phyloP scores from a whole-genome alignment of 352 stramenopile species.

The Globisporangium paddicum region DNA sequence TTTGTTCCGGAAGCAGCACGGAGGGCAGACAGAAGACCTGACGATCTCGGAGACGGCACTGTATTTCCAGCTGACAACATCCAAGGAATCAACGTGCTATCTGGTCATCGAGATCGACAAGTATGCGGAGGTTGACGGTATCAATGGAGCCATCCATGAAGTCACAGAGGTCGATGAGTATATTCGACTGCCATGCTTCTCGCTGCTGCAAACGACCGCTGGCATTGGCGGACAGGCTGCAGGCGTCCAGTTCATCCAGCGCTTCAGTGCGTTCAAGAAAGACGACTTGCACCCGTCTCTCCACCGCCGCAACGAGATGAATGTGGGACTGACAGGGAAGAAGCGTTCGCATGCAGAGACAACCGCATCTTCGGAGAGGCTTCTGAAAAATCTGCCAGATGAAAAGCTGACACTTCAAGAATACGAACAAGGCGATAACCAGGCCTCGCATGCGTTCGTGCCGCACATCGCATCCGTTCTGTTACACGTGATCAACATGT shows the following conservation, averaged over 20 bases:
- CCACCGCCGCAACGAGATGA: conserved; percentile 42
- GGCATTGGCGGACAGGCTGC: conserved; percentile 49
- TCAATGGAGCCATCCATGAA: conserved; percentile 49
- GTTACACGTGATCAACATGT: conserved; percentile 82
- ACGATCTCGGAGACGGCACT: conserved; percentile 79
- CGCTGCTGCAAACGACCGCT: conserved; percentile 66
- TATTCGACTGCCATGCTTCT: conserved; percentile 76
- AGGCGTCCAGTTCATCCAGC: conserved; percentile 83
- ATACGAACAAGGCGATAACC: conserved; percentile 9
- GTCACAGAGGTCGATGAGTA: conserved; percentile 52
- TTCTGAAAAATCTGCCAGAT: conserved; percentile 27
- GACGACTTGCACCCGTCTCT: conserved; percentile 62
- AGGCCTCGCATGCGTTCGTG: conserved; percentile 28
- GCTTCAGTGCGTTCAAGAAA: conserved; percentile 77
- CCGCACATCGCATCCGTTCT: conserved; percentile 73
- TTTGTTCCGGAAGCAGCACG: conserved; percentile 76
- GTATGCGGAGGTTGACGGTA: conserved; percentile 65
- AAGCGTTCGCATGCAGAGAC: conserved; percentile 36
- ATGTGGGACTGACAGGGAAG: conserved; percentile 8
- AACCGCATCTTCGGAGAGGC: conserved; percentile 18
- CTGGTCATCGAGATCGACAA: conserved; percentile 85
- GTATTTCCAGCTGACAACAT: conserved; percentile 80
- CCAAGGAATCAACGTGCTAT: conserved; percentile 82
- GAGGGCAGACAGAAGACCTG: conserved; percentile 70
- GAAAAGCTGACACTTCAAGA: conserved; percentile 13